Percentiles rank a stretch among this genome's conserved stretches.
Conservation (phyloP, 129 eudicot genomes). For the Lactuca saligna region DNA sequence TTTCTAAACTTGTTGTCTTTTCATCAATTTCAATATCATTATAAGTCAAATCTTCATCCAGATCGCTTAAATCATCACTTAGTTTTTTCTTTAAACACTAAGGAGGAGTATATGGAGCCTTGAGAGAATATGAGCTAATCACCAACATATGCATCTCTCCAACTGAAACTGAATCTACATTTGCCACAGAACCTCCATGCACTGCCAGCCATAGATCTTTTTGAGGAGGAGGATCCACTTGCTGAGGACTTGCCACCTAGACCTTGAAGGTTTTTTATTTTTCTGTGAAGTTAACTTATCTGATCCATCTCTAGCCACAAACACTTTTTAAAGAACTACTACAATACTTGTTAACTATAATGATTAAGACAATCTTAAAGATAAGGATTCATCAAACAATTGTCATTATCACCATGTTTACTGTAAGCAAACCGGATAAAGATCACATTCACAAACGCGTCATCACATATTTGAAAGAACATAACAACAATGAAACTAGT, state of each 20-base stretch:
- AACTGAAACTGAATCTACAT: constrained; percentile 77
- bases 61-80: constrained; percentile 49
- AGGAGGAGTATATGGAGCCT: constrained; percentile 12
- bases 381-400: constrained; percentile 16
- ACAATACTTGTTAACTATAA: constrained; percentile 17
- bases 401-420: constrained; percentile 31
- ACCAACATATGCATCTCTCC: constrained; percentile 89
- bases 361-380: neutral
- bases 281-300: constrained; percentile 35
- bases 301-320: constrained; percentile 56
- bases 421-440: constrained; percentile 29
- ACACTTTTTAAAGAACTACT: constrained; percentile 18
- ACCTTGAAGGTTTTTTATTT: constrained; percentile 54
- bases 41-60: constrained; percentile 62
- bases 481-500: constrained; percentile 13
- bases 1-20: constrained; percentile 8
- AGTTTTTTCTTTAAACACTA: constrained; percentile 26
- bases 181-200: constrained; percentile 66
- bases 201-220: constrained; percentile 75
- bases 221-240: constrained; percentile 37
- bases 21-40: constrained; percentile 51
- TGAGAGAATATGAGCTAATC: constrained; percentile 56
- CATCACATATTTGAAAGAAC: constrained; percentile 27
- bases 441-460: constrained; percentile 32
- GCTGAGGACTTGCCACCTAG: constrained; percentile 42